These are phyloP conservation scores for Barnettozyma populi DNA, from an alignment of 805 yeast species.

Conservation along the genomic window DNA sequence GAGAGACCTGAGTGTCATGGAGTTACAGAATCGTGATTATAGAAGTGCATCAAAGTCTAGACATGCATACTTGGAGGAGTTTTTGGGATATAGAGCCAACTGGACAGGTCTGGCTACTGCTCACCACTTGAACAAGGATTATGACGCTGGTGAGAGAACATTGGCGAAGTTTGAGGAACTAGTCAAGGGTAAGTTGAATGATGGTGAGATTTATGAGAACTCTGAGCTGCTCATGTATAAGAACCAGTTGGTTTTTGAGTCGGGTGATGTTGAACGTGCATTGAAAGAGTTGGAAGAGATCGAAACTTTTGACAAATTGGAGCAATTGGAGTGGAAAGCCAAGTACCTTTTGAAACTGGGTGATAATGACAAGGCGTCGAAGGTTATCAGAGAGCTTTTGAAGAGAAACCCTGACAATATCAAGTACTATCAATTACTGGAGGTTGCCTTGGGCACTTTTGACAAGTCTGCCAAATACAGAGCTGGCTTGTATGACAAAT, in stretches of 20 bases:
- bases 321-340: slow-evolving; percentile 64
- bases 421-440: slow-evolving; percentile 61
- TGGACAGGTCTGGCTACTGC: slow-evolving; percentile 90
- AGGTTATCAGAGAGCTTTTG: slow-evolving; percentile 60
- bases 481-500: slow-evolving; percentile 55
- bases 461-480: slow-evolving; percentile 43
- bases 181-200: slow-evolving; percentile 61
- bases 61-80: slow-evolving; percentile 59
- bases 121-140: slow-evolving; percentile 67
- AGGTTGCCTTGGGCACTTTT: slow-evolving; percentile 52
- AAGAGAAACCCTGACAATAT: slow-evolving; percentile 82
- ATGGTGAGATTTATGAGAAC: slow-evolving; percentile 66
- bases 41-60: slow-evolving; percentile 58
- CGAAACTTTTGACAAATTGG: slow-evolving; percentile 51
- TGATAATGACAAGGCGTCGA: slow-evolving; percentile 56
- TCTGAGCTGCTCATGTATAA: slow-evolving; percentile 77
- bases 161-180: slow-evolving; percentile 71
- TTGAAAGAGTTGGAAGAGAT: slow-evolving; percentile 56
- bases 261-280: slow-evolving; percentile 30
- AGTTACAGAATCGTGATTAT: slow-evolving; percentile 75
- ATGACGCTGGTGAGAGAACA: slow-evolving; percentile 62
- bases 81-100: slow-evolving; percentile 79
- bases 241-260: slow-evolving; percentile 61
- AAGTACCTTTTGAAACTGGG: slow-evolving; percentile 55
- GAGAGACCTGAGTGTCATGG: slow-evolving; percentile 76